phyloP scores from a whole-genome alignment of 2,329 filamentous ascomycete species.

The Phoma sp. region DNA sequence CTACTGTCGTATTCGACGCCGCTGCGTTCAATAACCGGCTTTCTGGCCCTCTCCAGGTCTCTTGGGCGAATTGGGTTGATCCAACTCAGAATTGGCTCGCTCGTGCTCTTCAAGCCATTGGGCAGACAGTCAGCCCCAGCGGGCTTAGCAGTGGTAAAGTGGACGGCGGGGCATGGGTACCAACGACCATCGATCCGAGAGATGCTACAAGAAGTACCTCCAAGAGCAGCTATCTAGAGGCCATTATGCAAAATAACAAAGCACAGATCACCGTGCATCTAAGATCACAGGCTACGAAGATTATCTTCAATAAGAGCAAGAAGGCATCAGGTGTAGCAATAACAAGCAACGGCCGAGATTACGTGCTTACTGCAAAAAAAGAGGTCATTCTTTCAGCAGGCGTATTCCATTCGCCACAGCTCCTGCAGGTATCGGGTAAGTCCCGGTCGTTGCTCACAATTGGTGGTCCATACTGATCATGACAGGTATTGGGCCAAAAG shows the following conservation, averaged over 20 bases:
- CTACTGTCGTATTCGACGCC: constrained; percentile 27
- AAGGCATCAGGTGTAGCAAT: constrained; percentile 42
- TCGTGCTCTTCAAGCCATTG: constrained; percentile 29
- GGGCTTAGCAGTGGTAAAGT: constrained; percentile 35
- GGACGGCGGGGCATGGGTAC: constrained; percentile 26
- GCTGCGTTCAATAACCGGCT: constrained; percentile 21
- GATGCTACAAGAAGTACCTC: constrained; percentile 31
- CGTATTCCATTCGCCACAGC: constrained; percentile 51
- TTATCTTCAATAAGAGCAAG: constrained; percentile 24
- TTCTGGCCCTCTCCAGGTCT: constrained; percentile 31
- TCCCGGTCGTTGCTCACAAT: background rate
- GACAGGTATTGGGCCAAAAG: constrained; percentile 46
- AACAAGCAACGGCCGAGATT: constrained; percentile 15
- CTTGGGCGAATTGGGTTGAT: constrained; percentile 37
- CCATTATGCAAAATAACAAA: constrained; percentile 9
- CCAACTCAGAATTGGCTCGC: constrained; percentile 33
- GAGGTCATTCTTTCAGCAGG: constrained; percentile 53
- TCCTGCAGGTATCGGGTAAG: constrained; percentile 42
- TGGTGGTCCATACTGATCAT: background rate
- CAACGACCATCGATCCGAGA: constrained; percentile 40
- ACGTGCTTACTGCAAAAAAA: constrained; percentile 33
- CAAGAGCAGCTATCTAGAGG: constrained; percentile 24
- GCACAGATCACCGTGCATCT: constrained; percentile 19
- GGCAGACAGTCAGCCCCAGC: constrained; percentile 18
- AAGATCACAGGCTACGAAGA: constrained; percentile 22